These are phyloP conservation scores for Neurospora crassa DNA, from an alignment of 2,329 filamentous ascomycete genomes.

Conservation along the genomic window DNA sequence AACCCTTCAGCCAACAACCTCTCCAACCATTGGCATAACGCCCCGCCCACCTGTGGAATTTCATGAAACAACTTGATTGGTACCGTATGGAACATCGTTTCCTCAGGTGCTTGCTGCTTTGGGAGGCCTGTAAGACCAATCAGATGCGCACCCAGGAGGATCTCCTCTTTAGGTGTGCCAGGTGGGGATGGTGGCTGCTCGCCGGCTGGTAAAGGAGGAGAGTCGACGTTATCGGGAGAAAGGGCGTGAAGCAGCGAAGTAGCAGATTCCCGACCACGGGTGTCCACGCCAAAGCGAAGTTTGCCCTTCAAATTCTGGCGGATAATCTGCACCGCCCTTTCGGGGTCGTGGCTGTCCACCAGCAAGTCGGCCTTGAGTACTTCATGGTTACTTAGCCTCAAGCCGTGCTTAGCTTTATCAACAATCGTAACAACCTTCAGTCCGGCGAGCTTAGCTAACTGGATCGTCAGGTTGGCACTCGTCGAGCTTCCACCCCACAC, in stretches of 20 bases:
- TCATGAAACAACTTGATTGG: slow-evolving; percentile 72
- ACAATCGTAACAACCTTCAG: slow-evolving; percentile 57
- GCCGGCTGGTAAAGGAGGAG: background rate
- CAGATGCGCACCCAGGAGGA: slow-evolving; percentile 39
- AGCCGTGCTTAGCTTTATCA: slow-evolving; percentile 57
- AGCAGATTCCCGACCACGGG: slow-evolving; percentile 55
- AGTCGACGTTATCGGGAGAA: slow-evolving; percentile 16
- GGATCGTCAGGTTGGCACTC: slow-evolving; percentile 55
- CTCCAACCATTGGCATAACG: slow-evolving; percentile 58
- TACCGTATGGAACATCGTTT: slow-evolving; percentile 51
- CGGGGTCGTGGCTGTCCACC: slow-evolving; percentile 57
- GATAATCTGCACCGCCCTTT: slow-evolving; percentile 57
- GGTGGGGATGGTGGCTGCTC: slow-evolving; percentile 26
- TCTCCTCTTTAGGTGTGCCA: slow-evolving; percentile 26
- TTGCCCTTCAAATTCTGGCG: slow-evolving; percentile 44
- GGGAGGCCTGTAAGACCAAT: slow-evolving; percentile 60
- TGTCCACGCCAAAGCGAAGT: slow-evolving; percentile 61
- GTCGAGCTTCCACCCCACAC: slow-evolving; percentile 66
- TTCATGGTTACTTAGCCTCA: slow-evolving; percentile 39
- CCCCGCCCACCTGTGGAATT: slow-evolving; percentile 51
- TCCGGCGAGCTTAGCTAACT: slow-evolving; percentile 58
- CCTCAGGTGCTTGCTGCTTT: slow-evolving; percentile 36
- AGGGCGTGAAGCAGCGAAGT: slow-evolving; percentile 46
- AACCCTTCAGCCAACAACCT: slow-evolving; percentile 44
- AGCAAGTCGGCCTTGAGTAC: slow-evolving; percentile 48